Evolutionary conservation across 495 filamentous ascomycete genomes (phyloP), one percentile per base, ranked within the genome.

Genomic region (Daldinia vernicosa): DNA sequence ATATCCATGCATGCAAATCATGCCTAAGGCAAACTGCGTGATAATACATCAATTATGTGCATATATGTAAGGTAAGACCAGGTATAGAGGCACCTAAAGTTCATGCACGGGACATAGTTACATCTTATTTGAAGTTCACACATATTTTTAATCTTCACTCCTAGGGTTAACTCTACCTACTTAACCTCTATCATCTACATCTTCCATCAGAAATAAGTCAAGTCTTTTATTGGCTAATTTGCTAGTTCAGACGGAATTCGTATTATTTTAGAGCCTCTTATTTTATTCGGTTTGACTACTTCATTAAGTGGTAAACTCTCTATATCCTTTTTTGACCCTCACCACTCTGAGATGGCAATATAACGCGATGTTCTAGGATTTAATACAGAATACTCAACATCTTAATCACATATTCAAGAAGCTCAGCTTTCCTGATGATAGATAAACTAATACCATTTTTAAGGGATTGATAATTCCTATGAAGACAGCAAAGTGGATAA

Each of bases 1-100:
- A 15, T 45, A 62, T 24, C n/a, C 60, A 51, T 63, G 39, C 60
- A 51, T 63, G 30, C 45, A 24, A 50, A 50, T 50, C 43, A 50
- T 50, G 3, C 43, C 37, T n/a, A 39, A 12, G 35, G 35, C 12
- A 37, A 37, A 37, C 11, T 37, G 14, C 35, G 7, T 11, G 9
- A 33, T 39, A 39, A 39, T n/a, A 39, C 37, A 8, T 40, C 14
- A 40, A 17, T 40, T 40, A 40, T 40, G 39, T 40, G n/a, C 39
- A 40, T 40, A 40, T 40, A 17, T 24, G 43, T 47, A 47, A 24
- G n/a, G 43, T 12, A 53, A 24, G 50, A 22, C 40, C 6, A 47
- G 40, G 40, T 45, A 45, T 19, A 19, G 17, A 52, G 8, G 47
- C 30, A 28, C 24, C n/a, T 45, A 47, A 3, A 45, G 17, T 22